phyloP scores from a whole-genome alignment of 1,284 basidiomycete genomes.

The Marasmius fiardii region DNA sequence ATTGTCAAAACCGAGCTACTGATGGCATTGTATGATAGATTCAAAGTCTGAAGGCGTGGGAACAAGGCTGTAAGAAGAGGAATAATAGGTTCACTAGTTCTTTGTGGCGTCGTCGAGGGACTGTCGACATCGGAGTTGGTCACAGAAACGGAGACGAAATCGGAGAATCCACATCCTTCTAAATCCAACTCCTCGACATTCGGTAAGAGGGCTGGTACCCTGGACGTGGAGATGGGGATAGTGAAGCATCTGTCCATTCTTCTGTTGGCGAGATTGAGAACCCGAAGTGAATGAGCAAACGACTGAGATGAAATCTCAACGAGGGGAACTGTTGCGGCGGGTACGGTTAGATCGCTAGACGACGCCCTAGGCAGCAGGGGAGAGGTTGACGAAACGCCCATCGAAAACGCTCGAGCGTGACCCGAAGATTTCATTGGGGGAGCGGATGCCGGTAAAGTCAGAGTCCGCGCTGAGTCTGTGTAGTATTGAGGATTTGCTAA shows the following conservation, averaged over 20 bases:
- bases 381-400: slow-evolving; percentile 31
- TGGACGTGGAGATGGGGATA: slow-evolving; percentile 38
- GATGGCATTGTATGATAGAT: slow-evolving; percentile 70
- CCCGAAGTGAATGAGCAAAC: slow-evolving; percentile 56
- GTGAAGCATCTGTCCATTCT: slow-evolving; percentile 61
- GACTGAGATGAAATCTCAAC: slow-evolving; percentile 54
- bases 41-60: slow-evolving; percentile 61
- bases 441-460: slow-evolving; percentile 61
- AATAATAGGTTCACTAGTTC: slow-evolving; percentile 50
- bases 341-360: slow-evolving; percentile 51
- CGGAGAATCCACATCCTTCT: slow-evolving; percentile 65
- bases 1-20: slow-evolving; percentile 48
- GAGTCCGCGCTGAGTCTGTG: slow-evolving; percentile 45
- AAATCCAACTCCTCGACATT: slow-evolving; percentile 66
- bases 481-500: slow-evolving; percentile 60
- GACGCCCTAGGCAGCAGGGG: slow-evolving; percentile 26
- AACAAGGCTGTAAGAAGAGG: slow-evolving; percentile 60
- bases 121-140: slow-evolving; percentile 22
- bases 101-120: slow-evolving; percentile 28
- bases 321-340: slow-evolving; percentile 65
- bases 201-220: slow-evolving; percentile 47
- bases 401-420: slow-evolving; percentile 63
- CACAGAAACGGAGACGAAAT: slow-evolving; percentile 50
- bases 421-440: slow-evolving; percentile 43
- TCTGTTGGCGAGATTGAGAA: slow-evolving; percentile 61